These are phyloP conservation scores for Hysterangium stoloniferum DNA, from an alignment of 768 basidiomycete genomes.

Conservation along the genomic window DNA sequence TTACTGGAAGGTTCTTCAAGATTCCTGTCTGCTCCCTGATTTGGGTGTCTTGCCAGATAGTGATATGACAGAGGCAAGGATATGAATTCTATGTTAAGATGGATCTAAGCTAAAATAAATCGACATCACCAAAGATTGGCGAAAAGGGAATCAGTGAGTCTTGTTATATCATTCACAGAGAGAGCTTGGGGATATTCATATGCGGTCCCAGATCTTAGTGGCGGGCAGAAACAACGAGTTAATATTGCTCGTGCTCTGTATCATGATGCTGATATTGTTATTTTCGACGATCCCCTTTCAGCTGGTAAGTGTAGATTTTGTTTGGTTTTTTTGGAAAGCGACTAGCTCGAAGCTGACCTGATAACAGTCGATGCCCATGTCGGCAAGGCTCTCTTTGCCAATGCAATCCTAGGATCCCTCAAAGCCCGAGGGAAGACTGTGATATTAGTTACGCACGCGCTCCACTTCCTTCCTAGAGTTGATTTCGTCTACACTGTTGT, in stretches of 20 bases:
- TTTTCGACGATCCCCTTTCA: conserved; percentile 60
- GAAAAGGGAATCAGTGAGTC: conserved; percentile 53
- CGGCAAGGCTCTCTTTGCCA: conserved; percentile 57
- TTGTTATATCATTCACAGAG: not conserved
- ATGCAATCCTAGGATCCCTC: conserved; percentile 47
- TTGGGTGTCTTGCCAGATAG: conserved; percentile 59
- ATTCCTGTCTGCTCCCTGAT: conserved; percentile 54
- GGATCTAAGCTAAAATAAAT: not conserved
- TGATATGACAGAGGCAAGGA: conserved; percentile 59
- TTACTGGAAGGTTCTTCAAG: conserved; percentile 57
- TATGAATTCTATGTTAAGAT: not conserved
- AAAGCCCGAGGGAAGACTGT: conserved; percentile 41
- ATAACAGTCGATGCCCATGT: conserved; percentile 65
- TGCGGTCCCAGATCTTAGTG: conserved; percentile 29
- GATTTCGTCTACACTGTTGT: conserved; percentile 44
- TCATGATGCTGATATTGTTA: conserved; percentile 49
- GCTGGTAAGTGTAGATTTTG: conserved; percentile 36
- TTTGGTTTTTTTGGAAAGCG: not conserved
- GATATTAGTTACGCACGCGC: conserved; percentile 47
- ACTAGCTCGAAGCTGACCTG: conserved; percentile 3
- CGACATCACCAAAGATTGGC: conserved; percentile 40
- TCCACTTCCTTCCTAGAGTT: conserved; percentile 45
- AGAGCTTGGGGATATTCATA: not conserved
- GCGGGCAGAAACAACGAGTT: conserved; percentile 61
- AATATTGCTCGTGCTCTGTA: conserved; percentile 69